Evolutionary conservation across 805 yeast species (phyloP), one percentile per base, ranked within the genome.

Genomic region (Metschnikowia hibisci): DNA sequence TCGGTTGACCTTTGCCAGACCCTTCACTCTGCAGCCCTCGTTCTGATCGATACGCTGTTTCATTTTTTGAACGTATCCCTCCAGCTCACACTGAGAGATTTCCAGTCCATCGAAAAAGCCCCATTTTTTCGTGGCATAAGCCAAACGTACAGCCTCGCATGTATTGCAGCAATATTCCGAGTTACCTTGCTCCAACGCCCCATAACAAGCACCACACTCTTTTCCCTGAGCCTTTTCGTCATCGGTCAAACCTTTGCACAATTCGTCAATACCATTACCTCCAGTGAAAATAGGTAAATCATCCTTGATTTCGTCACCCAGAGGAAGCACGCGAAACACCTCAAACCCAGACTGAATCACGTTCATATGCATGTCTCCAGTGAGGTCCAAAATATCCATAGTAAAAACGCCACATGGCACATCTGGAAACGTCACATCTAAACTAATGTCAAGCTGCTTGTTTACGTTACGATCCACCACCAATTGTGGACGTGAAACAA

Each of bases 21-120:
- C 99, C 49, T 76, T 74, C 32, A 93, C 73, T 51, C 95, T 76
- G 65, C 99, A 93, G 22, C 99, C 99, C 66, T 91, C 96, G 41
- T 61, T 60, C 40, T 52, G 47, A 44, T 72, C 59, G 41, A 87
- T 66, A 54, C 83, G 74, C 12, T 72, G 75, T 39, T 69, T 73
- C 41, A 90, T 63, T 33, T 67, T 71, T n/a, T 69, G 57, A 22
- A 87, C 95, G 61, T 87, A 89, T 6, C 96, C 93, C 62, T 88
- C 96, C 11, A 69, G 70, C 60, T 87, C 96, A 74, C 99, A 91
- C 65, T 91, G 98, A 49, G 81, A 87, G 46, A 93, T 80, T 46
- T 86, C 81, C 43, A 76, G 70, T 45, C 98, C 98, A 61, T 91
- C 98, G 55, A 69, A 84, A 64, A 93, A 91, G 3, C 84, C 90